Evolutionary conservation across 768 basidiomycete species (phyloP), one percentile per base, ranked within the genome.

Genomic region (Termitomyces sp.): DNA sequence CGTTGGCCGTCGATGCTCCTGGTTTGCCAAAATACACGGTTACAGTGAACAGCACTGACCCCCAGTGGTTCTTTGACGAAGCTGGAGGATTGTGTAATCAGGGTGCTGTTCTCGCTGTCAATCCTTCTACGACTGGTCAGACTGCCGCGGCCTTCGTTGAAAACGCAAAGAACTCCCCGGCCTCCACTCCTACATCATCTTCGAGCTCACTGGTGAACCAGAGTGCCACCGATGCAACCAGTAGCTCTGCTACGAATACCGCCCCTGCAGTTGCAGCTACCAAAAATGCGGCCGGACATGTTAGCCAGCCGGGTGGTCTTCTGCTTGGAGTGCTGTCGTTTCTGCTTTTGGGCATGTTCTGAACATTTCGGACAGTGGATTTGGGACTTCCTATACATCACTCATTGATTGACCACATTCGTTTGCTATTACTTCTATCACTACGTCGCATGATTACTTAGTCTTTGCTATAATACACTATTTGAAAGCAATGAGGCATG

Each of bases 21-120:
- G 71, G 67, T 12, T 66, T 76, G 32, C 74, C 76, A 2, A 64
- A 53, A 20, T 68, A 67, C n/a, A 54, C 53, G 24, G 47, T 76
- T 14, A 63, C 65, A 5, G 70, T 77, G 33, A 76, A 74, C 53
- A 65, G 64, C 66, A 74, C 71, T 18, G 65, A 72, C 24, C 70
- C 76, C 2, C 61, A 72, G 39, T 76, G 76, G 76, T 72, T 76
- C 66, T 77, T 74, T 56, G 76, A 77, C 56, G 65, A 74, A 65
- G 76, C 76, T 16, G 71, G 72, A 46, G 74, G 76, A 20, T 60
- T 67, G n/a, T 77, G 74, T 61, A 62, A 65, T 33, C 62, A 72
- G 60, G 77, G 75, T 13, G 75, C 69, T 4, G 71, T 76, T 14
- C 65, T 77, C n/a, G 68, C 76, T 24, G 69, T 74, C 30, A 76